Evolutionary conservation across 2,329 filamentous ascomycete species (phyloP), one percentile per base, ranked within the genome.

Genomic region (Gnomoniopsis sp.): DNA sequence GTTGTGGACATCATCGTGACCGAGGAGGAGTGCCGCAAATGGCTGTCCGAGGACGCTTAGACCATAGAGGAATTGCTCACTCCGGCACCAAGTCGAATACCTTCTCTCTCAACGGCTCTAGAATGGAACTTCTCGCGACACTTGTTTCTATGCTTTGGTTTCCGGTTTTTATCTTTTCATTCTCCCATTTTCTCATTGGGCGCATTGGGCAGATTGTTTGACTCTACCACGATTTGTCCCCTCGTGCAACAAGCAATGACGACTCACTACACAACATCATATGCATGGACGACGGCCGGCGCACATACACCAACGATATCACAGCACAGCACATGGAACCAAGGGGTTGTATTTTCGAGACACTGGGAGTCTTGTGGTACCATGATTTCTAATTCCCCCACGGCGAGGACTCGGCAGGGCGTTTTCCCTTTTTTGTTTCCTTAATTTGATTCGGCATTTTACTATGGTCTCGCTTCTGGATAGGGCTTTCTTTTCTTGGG

Each of bases 1-100:
- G 88, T 93, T 52, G 79, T 90, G 73, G 90, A 93, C 69, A 92
- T 93, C 65, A 77, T 84, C 58, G 78, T 93, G 58, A 91, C 83
- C 66, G 89, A 93, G 63, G 89, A 93, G 72, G 90, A 93, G 75
- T 80, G 85, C 57, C 84, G 84, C 66, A 78, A 80, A 64, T 85
- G 90, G 77, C 77, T 89, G 50, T 88, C 88, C 6, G 81, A 86
- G 75, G 88, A 73, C 75, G 57, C 57, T 64, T 54, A 59, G 56
- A 23, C 19, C 22, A 23, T 19, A 47, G 19, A 44, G 19, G 23
- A 14, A 10, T 47, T 4, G 8, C 23, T 23, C 21, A 23, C 19
- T 6, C 10, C 21, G 19, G 44, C 10, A 19, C 15, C 19, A 21
- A 10, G n/a, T 30, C 34, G 43, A 44, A 12, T 17, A 11, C 34